phyloP scores from a whole-genome alignment of 2,329 filamentous ascomycete species.

The Aspergillus glaucus region DNA sequence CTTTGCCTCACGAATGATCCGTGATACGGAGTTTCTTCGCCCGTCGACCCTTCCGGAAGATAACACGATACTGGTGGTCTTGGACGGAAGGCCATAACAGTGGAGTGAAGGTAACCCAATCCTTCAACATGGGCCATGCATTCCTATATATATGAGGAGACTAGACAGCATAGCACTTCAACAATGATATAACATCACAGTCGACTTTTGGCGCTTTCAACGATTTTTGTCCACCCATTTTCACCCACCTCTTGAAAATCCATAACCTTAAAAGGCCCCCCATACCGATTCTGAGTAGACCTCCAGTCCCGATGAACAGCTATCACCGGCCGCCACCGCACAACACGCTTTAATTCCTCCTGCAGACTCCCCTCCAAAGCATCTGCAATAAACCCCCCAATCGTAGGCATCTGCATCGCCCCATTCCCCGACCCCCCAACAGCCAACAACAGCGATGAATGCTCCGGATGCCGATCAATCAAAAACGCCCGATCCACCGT shows the following conservation, averaged over 20 bases:
- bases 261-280: slow-evolving; percentile 44
- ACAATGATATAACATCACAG: neutral
- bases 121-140: too few species aligned
- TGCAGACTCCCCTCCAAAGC: slow-evolving; percentile 43
- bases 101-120: too few species aligned
- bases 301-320: slow-evolving; percentile 43
- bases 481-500: slow-evolving; percentile 50
- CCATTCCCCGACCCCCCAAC: slow-evolving; percentile 49
- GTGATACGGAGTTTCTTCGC: too few species aligned
- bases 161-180: neutral
- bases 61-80: too few species aligned
- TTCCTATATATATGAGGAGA: neutral
- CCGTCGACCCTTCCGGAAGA: too few species aligned
- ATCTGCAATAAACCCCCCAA: slow-evolving; percentile 47
- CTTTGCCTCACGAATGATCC: too few species aligned
- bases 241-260: slow-evolving; percentile 40
- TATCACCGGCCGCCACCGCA: slow-evolving; percentile 49
- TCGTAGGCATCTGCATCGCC: slow-evolving; percentile 48
- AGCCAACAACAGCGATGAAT: slow-evolving; percentile 41
- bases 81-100: too few species aligned
- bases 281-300: slow-evolving; percentile 45
- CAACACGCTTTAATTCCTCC: slow-evolving; percentile 35
- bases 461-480: slow-evolving; percentile 45
- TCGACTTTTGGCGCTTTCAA: neutral
- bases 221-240: slow-evolving; percentile 33